Evolutionary conservation across 2,329 filamentous ascomycete genomes (phyloP), one percentile per base, ranked within the genome.

Genomic region (Cercospora sojina): DNA sequence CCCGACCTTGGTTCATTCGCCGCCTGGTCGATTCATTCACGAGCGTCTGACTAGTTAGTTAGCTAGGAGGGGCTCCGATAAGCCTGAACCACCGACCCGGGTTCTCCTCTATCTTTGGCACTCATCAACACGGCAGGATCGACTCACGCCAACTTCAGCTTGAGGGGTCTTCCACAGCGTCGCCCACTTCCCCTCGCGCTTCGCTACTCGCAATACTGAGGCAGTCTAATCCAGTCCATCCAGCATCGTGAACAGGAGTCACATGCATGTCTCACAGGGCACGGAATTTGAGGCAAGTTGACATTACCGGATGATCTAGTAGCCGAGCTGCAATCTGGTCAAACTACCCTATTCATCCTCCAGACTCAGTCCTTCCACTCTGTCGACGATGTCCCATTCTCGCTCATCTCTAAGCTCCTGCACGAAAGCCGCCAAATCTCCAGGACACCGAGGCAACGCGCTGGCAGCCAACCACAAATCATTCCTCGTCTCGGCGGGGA

Each of bases 371-470:
- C 6, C 59, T 25, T 35, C 47, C 10, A 47, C n/a, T 10, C 47
- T 53, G 23, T 55, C 43, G 3, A 62, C 59, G 13, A 62, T 16
- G 25, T 60, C 43, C 64, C 59, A 29, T 3, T 59, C 65, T 20
- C 16, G 23, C 29, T 67, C 55, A 13, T 60, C 35, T 12, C 8
- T 16, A 2, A 60, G 43, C n/a, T 64, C 41, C 18, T 38, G 18
- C 51, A 60, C 13, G n/a, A 67, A 31, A 16, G 20, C 32, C 6
- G n/a, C 29, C 38, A 59, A 27, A 25, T 64, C 62, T 29, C 59
- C 35, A 31, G 65, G 65, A 55, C 59, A 64, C 1, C 60, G 20
- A 23, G 67, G 67, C 41, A 64, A 20, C 31, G 51, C 38, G 16
- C 58, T 57, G 3, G 49, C 61, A 4, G 67, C 67, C 20, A 56